A percentile compares a stretch with the other conserved stretches of the same genome.
Conservation (phyloP, 257 asterid species). For the Solanum tarijense region DNA sequence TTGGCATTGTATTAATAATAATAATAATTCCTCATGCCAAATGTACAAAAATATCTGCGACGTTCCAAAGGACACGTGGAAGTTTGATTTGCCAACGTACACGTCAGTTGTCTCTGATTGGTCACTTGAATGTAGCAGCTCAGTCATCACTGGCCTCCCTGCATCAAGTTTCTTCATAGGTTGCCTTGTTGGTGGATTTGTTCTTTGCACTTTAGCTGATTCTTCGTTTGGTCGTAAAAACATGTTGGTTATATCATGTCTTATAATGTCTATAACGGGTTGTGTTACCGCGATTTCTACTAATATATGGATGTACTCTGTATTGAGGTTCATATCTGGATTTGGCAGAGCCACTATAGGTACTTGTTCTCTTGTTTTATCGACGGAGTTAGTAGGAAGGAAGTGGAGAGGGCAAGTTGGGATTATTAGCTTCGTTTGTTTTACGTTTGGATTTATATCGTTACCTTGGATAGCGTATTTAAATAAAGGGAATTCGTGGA, state of each 20-base stretch:
- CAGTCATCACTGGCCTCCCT: slow-evolving; percentile 48
- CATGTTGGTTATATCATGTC: slow-evolving; percentile 21
- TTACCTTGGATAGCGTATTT: slow-evolving; percentile 35
- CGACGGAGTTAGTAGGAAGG: slow-evolving; percentile 58
- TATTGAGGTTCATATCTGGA: slow-evolving; percentile 36
- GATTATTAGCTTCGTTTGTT: slow-evolving; percentile 37
- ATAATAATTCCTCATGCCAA: neutral
- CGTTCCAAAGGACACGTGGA: slow-evolving; percentile 29
- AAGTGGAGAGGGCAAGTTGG: slow-evolving; percentile 52
- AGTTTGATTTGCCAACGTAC: slow-evolving; percentile 31
- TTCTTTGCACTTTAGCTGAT: slow-evolving; percentile 54
- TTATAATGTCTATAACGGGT: slow-evolving; percentile 47
- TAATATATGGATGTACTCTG: slow-evolving; percentile 33
- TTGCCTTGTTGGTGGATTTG: slow-evolving; percentile 50
- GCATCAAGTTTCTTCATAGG: slow-evolving; percentile 55
- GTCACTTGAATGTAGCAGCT: slow-evolving; percentile 53
- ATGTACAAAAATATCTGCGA: slow-evolving; percentile 12
- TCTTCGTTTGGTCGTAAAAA: slow-evolving; percentile 58
- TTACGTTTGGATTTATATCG: slow-evolving; percentile 60
- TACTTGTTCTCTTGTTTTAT: slow-evolving; percentile 44
- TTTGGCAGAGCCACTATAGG: slow-evolving; percentile 43
- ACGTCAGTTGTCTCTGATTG: slow-evolving; percentile 54
- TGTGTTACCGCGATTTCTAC: slow-evolving; percentile 31
- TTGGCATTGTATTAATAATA: slow-evolving; percentile 24
- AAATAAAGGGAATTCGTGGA: slow-evolving; percentile 40